Conservation (phyloP, 2,329 filamentous ascomycete species). For the Parascedosporium putredinis region DNA sequence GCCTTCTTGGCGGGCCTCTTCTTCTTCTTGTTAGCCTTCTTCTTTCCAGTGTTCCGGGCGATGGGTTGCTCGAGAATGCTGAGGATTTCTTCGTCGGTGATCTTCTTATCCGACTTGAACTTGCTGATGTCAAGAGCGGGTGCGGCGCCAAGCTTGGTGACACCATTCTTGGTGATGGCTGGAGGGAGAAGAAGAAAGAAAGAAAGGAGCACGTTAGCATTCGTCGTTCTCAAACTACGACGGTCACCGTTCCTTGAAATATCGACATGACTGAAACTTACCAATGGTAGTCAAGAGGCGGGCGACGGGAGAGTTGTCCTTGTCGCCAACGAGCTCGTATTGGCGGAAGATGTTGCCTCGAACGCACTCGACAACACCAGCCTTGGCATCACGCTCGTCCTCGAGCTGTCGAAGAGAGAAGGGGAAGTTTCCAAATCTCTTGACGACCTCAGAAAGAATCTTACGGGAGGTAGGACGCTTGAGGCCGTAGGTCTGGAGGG, state of each 20-base stretch:
- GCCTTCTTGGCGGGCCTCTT: constrained; percentile 44
- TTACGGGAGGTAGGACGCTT: constrained; percentile 92
- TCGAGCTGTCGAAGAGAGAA: constrained; percentile 96
- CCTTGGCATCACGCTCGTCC: constrained; percentile 94
- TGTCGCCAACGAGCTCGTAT: constrained; percentile 93
- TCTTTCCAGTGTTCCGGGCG: constrained; percentile 79
- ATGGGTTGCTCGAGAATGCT: constrained; percentile 88
- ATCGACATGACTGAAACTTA: no score
- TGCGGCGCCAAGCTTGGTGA: constrained; percentile 74
- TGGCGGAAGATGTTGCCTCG: constrained; percentile 85
- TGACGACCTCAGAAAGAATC: constrained; percentile 86
- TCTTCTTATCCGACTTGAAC: constrained; percentile 95
- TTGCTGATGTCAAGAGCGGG: constrained; percentile 67
- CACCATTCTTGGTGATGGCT: constrained; percentile 97
- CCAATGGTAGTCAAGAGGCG: constrained; percentile 85
- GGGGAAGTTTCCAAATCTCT: constrained; percentile 95
- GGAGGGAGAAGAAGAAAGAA: constrained; percentile 12
- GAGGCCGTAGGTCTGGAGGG: constrained; percentile 79
- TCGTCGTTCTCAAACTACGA: no score
- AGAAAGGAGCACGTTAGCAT: background rate
- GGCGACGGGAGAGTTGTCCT: constrained; percentile 76
- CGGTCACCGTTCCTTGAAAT: no score
- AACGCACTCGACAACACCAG: constrained; percentile 89
- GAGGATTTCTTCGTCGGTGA: constrained; percentile 87
- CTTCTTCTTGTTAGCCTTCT: constrained; percentile 85